Conservation (phyloP, 169 alveolate genomes). For the Eimeria necatrix region DNA sequence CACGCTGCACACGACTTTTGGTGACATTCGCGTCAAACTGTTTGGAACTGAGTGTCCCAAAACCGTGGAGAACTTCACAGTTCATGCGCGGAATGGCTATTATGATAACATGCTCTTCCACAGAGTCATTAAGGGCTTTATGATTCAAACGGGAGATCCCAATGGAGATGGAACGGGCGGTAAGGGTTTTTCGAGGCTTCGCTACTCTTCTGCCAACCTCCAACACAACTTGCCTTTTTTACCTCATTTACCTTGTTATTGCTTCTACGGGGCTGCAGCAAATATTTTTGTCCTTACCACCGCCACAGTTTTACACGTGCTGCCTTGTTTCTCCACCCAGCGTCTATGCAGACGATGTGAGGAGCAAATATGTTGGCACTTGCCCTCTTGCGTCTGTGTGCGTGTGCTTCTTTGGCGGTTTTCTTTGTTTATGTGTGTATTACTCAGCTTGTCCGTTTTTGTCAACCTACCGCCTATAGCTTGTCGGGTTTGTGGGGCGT, state of each 20-base stretch:
- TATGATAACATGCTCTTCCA: slow-evolving; percentile 90
- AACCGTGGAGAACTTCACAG: slow-evolving; percentile 98
- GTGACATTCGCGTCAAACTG: slow-evolving; percentile 97
- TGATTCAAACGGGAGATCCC: slow-evolving; percentile 99
- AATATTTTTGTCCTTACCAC: not conserved
- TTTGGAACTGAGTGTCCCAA: slow-evolving; percentile 94
- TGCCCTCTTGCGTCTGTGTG: not conserved
- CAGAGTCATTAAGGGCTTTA: slow-evolving; percentile 95
- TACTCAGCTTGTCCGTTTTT: not conserved
- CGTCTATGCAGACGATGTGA: too few relatives aligned
- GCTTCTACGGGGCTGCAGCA: too few relatives aligned
- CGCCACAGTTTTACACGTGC: not conserved
- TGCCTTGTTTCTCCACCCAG: too few relatives aligned
- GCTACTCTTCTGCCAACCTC: too few relatives aligned
- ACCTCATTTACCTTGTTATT: too few relatives aligned
- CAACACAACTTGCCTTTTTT: too few relatives aligned
- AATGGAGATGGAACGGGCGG: slow-evolving; percentile 99
- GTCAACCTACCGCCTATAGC: not conserved
- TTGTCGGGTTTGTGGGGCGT: not conserved
- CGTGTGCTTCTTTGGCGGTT: not conserved
- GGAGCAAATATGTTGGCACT: too few relatives aligned
- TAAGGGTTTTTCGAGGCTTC: not conserved
- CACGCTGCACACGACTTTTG: slow-evolving; percentile 97
- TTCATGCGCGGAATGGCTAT: slow-evolving; percentile 95
- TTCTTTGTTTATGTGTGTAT: not conserved